Evolutionary conservation across 2,329 filamentous ascomycete genomes (phyloP).

Genomic region (Cercospora sojina): DNA sequence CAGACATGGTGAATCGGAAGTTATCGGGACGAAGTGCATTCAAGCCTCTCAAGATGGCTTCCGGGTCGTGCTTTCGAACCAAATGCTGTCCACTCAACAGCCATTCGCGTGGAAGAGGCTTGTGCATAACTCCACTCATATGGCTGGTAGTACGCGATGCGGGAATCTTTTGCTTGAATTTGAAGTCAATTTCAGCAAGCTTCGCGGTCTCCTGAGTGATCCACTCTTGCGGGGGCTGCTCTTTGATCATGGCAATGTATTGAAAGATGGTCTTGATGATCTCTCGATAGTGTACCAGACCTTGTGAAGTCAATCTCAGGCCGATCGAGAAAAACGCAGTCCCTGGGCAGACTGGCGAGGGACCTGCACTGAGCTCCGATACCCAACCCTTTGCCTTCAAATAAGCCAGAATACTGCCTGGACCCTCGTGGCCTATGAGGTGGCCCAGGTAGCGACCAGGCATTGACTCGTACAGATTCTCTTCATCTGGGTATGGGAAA

Average conservation of each 20-base stretch:
- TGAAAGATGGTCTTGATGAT: conserved; percentile 83
- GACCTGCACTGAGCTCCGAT: conserved; percentile 76
- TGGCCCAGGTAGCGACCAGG: conserved; percentile 85
- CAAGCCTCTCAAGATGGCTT: conserved; percentile 72
- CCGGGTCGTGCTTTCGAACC: conserved; percentile 75
- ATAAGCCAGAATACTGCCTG: conserved; percentile 86
- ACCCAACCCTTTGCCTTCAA: conserved; percentile 90
- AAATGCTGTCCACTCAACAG: conserved; percentile 77
- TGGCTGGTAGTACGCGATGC: conserved; percentile 86
- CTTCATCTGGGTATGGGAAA: conserved; percentile 85
- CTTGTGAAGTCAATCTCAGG: conserved; percentile 79
- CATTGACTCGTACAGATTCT: conserved; percentile 73
- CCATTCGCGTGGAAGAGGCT: conserved; percentile 80
- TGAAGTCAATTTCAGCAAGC: conserved; percentile 90
- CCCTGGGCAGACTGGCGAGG: conserved; percentile 73
- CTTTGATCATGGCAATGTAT: conserved; percentile 82
- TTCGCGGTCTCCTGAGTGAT: conserved; percentile 90
- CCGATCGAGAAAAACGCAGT: conserved; percentile 77
- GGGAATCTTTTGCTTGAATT: conserved; percentile 88
- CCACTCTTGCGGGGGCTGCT: conserved; percentile 82
- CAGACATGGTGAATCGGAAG: conserved; percentile 79
- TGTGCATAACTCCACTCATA: conserved; percentile 86
- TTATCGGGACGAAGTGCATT: conserved; percentile 80
- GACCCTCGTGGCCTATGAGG: conserved; percentile 87
- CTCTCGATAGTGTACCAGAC: conserved; percentile 76